Conservation (phyloP, 1,284 basidiomycete genomes). For the Ganoderma sinense region DNA sequence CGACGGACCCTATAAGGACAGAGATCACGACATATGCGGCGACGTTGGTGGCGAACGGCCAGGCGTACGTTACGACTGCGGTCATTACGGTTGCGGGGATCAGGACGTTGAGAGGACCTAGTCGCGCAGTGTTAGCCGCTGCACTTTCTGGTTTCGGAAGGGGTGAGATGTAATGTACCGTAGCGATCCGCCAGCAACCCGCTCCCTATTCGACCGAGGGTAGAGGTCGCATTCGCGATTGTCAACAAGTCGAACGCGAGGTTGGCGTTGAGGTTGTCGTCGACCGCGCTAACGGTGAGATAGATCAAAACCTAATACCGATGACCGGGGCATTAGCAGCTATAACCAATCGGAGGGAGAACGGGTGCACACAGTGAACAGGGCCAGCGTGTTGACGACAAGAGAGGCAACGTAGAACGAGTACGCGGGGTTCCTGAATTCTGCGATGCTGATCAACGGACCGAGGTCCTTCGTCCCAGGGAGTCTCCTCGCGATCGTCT, state of each 20-base stretch:
- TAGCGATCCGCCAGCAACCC: slow-evolving; percentile 49
- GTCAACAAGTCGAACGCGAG: slow-evolving; percentile 54
- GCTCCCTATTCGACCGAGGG: slow-evolving; percentile 46
- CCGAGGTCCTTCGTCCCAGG: neutral
- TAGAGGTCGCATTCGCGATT: slow-evolving; percentile 51
- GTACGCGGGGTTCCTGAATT: neutral
- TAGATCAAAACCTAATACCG: neutral
- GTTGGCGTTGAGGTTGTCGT: slow-evolving; percentile 41
- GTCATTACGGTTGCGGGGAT: slow-evolving; percentile 56
- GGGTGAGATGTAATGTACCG: too few species aligned
- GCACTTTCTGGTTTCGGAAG: neutral
- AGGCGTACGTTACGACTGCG: slow-evolving; percentile 58
- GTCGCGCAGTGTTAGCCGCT: neutral
- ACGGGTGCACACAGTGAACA: neutral
- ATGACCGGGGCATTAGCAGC: neutral
- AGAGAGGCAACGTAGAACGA: neutral
- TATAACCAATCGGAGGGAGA: too few species aligned
- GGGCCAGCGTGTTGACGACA: neutral
- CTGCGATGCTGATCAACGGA: neutral
- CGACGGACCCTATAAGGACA: neutral
- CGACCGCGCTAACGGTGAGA: slow-evolving; percentile 12
- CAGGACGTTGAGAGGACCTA: slow-evolving; percentile 62
- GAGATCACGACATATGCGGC: slow-evolving; percentile 50
- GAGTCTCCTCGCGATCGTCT: neutral
- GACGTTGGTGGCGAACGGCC: slow-evolving; percentile 57